Evolutionary conservation across 2,329 filamentous ascomycete species (phyloP), one percentile per base, ranked within the genome.

Genomic region (Colletotrichum nymphaeae): DNA sequence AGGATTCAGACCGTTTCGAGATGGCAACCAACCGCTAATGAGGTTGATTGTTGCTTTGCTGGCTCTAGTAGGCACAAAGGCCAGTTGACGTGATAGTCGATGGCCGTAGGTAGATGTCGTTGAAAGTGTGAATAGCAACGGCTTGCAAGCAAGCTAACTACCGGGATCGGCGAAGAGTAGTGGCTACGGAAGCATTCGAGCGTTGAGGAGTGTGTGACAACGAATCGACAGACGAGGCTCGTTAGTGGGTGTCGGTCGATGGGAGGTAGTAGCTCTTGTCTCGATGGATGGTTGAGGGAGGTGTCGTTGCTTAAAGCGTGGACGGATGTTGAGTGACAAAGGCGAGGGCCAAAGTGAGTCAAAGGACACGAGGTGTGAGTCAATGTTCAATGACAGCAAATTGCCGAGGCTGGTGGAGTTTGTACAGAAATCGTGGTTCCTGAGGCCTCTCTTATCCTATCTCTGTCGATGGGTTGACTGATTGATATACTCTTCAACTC

Each of bases 131-230:
- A 56, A 49, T 55, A 55, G 62, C 57, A 75, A 73, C 71, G 66
- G 73, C 74, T 75, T 76, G 74, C 73, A 73, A 72, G 66, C 74
- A 76, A 76, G 73, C 73, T 56, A 53, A 76, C 67, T 73, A 75
- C 66, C 69, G 73, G 46, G 69, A 62, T 76, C 74, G 74, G 74
- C 74, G 46, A 66, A 66, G 56, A 56, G 66, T 35, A 56, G 14
- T 63, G 66, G 55, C 66, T 74, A 69, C 56, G 58, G 69, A 60
- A 73, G 69, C 74, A 76, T 76, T 73, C 74, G 74, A 73, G 66
- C 71, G 63, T 66, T 56, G 35, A 56, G 14, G 5, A 26, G 53
- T 16, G 65, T 22, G 26, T 14, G 26, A 63, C 49, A 67, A 63
- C 70, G 66, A 56, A 53, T 74, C 60, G 59, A 37, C 16, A 57